Base-by-base conservation (phyloP, 2,329 filamentous ascomycete species). In the Colletotrichum euphorbiae region DNA sequence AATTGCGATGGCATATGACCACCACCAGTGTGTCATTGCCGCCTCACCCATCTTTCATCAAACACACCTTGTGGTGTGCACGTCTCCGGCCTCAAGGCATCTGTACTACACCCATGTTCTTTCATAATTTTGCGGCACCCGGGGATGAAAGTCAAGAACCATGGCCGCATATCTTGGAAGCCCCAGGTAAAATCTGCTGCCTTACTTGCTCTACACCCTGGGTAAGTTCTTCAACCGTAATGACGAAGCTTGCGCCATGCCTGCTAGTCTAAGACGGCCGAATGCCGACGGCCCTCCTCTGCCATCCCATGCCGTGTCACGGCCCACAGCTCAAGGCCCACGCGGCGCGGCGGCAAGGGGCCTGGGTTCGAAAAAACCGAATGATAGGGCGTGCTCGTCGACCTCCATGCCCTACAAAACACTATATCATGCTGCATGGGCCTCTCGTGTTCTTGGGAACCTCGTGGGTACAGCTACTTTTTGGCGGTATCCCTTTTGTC, bases 31-130 rank as follows among this genome's bases (percentile, higher is more conserved):
- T 33, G 40, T 33, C 60, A 43, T 48, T 11, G 7, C 56, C 54
- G 46, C 43, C 59, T 38, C 59, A 19, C 40, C 61, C 61, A 56
- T 69, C 43, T 55, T 55, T 60, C 42, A 60, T 55, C 48, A 36
- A 38, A 28, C 55, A 51, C 28, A 28, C 21, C 21, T 24, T 24
- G 21, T 24, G 21, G 21, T 24, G 21, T 24, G 21, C 21, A 24
- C 33, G 48, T 40, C 31, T 31, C 19, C n/a, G 13, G 13, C 7
- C 7, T 45, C 28, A 46, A 9, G 17, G 50, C 24, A 28, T 28
- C 17, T 13, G 19, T 36, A 28, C 28, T 28, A 28, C 28, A 28
- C 7, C 28, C 28, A 7, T 28, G 28, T 8, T 28, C 6, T 28
- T 28, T 6, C 28, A 28, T 28, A 28, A 7, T 28, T 3, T 28